Evolutionary conservation across 2,329 filamentous ascomycete genomes (phyloP), one percentile per base, ranked within the genome.

Genomic region (Xylariomycetidae sp.): DNA sequence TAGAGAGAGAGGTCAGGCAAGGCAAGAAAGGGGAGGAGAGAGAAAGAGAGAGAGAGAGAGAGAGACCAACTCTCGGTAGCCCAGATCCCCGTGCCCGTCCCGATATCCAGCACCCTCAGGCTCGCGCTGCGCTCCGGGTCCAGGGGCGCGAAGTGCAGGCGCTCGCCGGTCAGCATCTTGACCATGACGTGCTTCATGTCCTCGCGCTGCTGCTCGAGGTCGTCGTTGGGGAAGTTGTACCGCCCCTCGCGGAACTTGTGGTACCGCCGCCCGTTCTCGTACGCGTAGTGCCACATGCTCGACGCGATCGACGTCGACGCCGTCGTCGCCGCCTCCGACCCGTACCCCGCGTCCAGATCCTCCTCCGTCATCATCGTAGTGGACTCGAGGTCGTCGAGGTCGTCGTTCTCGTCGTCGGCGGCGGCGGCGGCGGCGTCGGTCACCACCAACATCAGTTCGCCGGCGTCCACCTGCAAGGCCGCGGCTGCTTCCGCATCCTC

Each of bases 141-240:
- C 16, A 48, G 44, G 10, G 46, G 46, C 3, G 46, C 46, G 29
- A 48, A 48, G 26, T 48, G 42, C 9, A 48, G 25, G 22, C 36
- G 22, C 25, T 64, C 36, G n/a, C n/a, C n/a, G 60, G 60, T 42
- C 8, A 48, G 30, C 22, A 47, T 16, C 23, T 47, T 48, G 7
- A 48, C 35, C 43, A 48, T 47, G 17, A 39, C 30, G 29, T 48
- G 47, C 32, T 52, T 53, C 47, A 49, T 49, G 31, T 54, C 42
- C 42, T 67, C 63, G 15, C 65, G 48, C 39, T 62, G 61, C 41
- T 66, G 64, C 40, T 68, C 65, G 3, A 51, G 43, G n/a, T 65
- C 57, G 33, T 68, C 65, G 37, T 68, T 65, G 12, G 60, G 60
- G 34, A 62, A 58, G 18, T 55, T 50, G 22, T 61, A 61, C 1